Base-by-base conservation (phyloP, 1,284 basidiomycete genomes). In the Tetrapyrgos nigripes region DNA sequence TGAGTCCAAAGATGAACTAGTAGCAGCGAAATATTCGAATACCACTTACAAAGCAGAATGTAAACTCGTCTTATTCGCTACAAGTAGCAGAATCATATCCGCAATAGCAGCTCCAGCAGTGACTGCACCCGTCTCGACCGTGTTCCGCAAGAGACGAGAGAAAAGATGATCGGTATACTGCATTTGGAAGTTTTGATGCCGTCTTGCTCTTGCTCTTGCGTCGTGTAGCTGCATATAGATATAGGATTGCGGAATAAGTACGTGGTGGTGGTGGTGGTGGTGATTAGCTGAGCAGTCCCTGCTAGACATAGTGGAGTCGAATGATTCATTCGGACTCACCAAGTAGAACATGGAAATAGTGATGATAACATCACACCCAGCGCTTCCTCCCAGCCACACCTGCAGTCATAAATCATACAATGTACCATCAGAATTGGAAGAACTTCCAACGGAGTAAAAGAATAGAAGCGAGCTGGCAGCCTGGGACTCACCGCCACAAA, bases 311-410 rank as follows among this genome's bases (percentile, higher is more conserved):
- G n/a, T n/a, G n/a, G n/a, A n/a, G n/a, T n/a, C n/a, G n/a, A n/a
- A n/a, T n/a, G n/a, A n/a, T n/a, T 21, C 11, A 43, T 53, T 44
- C 4, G 37, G 31, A 63, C 61, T 51, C 53, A 66, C 66, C 45
- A 61, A 64, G 44, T 66, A 67, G n/a, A 58, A 64, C 68, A 70
- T 68, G 27, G 53, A 58, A 27, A 46, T 55, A 10, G 68, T 59
- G 51, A 68, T 66, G 8, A 65, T 29, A 1, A 68, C 50, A 43
- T 70, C 67, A 26, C 62, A 61, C 13, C 62, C 35, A 21, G 66
- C 68, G 33, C 62, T 59, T n/a, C 57, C 63, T 1, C 55, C 62
- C 28, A 61, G 59, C 62, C 66, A 64, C 9, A 68, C 37, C 31
- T 33, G 10, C n/a, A n/a, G n/a, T n/a, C n/a, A n/a, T n/a, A n/a